Evolutionary conservation across 2,329 filamentous ascomycete species (phyloP), one percentile per base, ranked within the genome.

Genomic region (Ascochyta clinopodiicola): DNA sequence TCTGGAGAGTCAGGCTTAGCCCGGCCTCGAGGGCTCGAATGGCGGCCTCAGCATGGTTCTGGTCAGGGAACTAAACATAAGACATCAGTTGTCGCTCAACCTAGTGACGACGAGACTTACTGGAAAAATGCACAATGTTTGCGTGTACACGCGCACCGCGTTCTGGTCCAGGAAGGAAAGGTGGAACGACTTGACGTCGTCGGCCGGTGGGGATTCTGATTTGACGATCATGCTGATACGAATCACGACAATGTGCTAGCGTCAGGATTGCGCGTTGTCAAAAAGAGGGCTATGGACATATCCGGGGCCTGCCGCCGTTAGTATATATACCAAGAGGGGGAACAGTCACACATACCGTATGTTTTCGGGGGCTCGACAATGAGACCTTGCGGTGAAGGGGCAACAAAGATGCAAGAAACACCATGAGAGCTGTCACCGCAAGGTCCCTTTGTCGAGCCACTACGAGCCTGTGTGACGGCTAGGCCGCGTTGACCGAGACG

Each of bases 141-240:
- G 70, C 12, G 65, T 71, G 54, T 73, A 73, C 7, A 69, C 68
- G 35, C 71, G 68, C 49, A 71, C 70, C 10, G 64, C 63, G 44
- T 69, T 70, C 36, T 74, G 70, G 43, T 74, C 71, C 19, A 69
- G 29, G 39, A 64, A 60, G 15, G 70, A 70, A 8, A 74, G 62
- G 46, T 72, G 63, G 49, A 74, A 65, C 7, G 56, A 59, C 34
- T 62, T 62, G 39, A 58, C 57, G n/a, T 59, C 60, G 51, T 57
- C 58, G 24, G 53, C 44, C 34, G 64, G 62, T 25, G 64, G 61
- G 46, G 48, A 53, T 17, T 60, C 54, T 45, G 64, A 54, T 51
- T 66, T 70, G 57, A 65, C 56, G 56, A 71, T 69, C 63, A 73
- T 71, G 29, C 54, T 61, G 54, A 59, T 49, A 21, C 56, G 51